These are phyloP conservation scores for Cercospora sojina DNA, from an alignment of 2,329 filamentous ascomycete species.

Conservation along the genomic window DNA sequence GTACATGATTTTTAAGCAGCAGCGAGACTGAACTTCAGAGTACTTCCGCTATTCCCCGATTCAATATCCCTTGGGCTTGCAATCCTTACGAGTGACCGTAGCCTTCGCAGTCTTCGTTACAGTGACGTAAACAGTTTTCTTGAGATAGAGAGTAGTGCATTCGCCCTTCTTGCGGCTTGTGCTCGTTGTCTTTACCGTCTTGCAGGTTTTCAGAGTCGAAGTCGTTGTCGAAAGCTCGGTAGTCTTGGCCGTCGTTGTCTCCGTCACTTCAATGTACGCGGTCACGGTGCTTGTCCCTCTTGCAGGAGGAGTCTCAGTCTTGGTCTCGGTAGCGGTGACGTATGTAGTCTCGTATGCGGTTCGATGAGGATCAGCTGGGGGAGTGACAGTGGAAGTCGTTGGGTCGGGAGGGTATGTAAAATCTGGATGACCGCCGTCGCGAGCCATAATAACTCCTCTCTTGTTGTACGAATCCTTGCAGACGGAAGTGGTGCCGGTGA, in stretches of 20 bases:
- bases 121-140: neutral
- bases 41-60: neutral
- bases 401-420: constrained; percentile 1
- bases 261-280: neutral
- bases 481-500: neutral
- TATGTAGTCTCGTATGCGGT: neutral
- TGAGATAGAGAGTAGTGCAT: neutral
- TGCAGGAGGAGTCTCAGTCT: neutral
- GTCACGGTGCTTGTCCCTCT: neutral
- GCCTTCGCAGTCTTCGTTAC: neutral
- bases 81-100: neutral
- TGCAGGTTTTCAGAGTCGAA: neutral
- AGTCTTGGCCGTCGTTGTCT: neutral
- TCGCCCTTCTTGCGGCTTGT: neutral
- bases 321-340: neutral
- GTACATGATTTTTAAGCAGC: neutral
- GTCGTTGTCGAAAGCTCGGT: neutral
- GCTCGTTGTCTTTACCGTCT: neutral
- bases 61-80: neutral
- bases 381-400: neutral
- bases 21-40: neutral
- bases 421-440: neutral
- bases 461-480: constrained; percentile 1
- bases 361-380: neutral
- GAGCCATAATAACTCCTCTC: neutral